A percentile compares a stretch with the other conserved stretches of the same genome.
phyloP scores from a whole-genome alignment of 768 basidiomycete species.

The Paxillus ammoniavirescens region DNA sequence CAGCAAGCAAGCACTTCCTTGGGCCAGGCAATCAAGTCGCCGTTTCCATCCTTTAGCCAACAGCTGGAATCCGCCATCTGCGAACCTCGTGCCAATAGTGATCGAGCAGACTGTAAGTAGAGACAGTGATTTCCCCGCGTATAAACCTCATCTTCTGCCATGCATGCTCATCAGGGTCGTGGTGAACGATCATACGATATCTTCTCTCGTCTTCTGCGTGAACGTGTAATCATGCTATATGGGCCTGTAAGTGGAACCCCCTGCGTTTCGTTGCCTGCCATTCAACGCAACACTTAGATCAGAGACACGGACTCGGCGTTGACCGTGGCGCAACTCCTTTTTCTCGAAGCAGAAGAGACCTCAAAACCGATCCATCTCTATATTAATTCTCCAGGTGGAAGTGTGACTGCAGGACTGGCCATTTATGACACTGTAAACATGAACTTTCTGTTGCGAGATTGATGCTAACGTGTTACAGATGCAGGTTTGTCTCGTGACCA shows the following conservation, averaged over 20 bases:
- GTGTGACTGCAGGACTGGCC: conserved; percentile 92
- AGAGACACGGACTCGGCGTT: conserved; percentile 87
- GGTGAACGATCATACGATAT: conserved; percentile 94
- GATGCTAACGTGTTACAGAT: conserved; percentile 46
- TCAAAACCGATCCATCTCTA: conserved; percentile 94
- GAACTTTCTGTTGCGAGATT: conserved; percentile 5
- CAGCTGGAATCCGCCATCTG: conserved; percentile 44
- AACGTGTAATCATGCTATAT: conserved; percentile 94
- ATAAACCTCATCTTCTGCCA: conserved; percentile 12
- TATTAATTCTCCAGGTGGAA: conserved; percentile 96
- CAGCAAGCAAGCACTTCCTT: conserved; percentile 14
- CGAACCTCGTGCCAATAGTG: conserved; percentile 84
- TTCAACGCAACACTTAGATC: conserved; percentile 52
- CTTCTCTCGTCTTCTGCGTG: conserved; percentile 88
- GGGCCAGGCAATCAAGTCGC: conserved; percentile 30
- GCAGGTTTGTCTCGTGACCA: conserved; percentile 50
- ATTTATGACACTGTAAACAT: conserved; percentile 91
- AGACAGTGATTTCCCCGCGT: conserved; percentile 4
- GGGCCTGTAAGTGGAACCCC: conserved; percentile 65
- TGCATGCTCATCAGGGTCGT: conserved; percentile 57
- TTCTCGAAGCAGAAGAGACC: conserved; percentile 94
- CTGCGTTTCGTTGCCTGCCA: conserved; percentile 10
- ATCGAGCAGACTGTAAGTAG: conserved; percentile 82
- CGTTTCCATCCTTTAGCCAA: conserved; percentile 55
- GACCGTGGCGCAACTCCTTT: conserved; percentile 88